phyloP scores from a whole-genome alignment of 2,329 filamentous ascomycete genomes.

The Trichoderma harzianum region DNA sequence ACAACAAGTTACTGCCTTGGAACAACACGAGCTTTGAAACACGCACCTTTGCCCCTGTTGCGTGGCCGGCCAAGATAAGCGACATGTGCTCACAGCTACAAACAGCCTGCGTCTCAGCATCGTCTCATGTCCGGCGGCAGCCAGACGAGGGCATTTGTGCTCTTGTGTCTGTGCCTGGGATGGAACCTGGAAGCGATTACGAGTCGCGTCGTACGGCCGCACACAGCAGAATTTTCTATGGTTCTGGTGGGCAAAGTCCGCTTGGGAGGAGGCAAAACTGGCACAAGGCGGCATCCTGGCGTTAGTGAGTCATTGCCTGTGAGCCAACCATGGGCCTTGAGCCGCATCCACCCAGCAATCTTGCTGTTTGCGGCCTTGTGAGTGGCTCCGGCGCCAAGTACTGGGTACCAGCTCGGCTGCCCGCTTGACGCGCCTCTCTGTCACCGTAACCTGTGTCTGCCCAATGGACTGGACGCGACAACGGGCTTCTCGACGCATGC shows the following conservation, averaged over 20 bases:
- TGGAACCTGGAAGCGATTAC: constrained; percentile 6
- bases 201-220: constrained; percentile 17
- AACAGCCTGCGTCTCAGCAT: constrained; percentile 5
- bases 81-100: neutral
- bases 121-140: constrained; percentile 11
- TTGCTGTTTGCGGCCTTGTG: constrained; percentile 31
- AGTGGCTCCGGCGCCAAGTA: constrained; percentile 31
- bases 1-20: constrained; percentile 7
- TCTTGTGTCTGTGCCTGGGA: neutral
- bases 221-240: constrained; percentile 19
- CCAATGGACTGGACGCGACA: neutral
- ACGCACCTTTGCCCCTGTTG: constrained; percentile 8
- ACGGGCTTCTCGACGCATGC: neutral
- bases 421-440: neutral
- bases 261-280: constrained; percentile 16
- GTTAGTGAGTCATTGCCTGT: constrained; percentile 30
- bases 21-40: constrained; percentile 18
- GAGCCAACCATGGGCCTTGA: constrained; percentile 25
- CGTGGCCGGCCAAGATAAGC: neutral
- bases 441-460: neutral
- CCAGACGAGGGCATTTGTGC: neutral
- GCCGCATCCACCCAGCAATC: constrained; percentile 26
- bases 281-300: constrained; percentile 16
- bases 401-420: constrained; percentile 18
- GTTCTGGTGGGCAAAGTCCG: constrained; percentile 3